These are phyloP conservation scores for Blastomyces emzantsi DNA, from an alignment of 2,329 filamentous ascomycete genomes.

Conservation along the genomic window DNA sequence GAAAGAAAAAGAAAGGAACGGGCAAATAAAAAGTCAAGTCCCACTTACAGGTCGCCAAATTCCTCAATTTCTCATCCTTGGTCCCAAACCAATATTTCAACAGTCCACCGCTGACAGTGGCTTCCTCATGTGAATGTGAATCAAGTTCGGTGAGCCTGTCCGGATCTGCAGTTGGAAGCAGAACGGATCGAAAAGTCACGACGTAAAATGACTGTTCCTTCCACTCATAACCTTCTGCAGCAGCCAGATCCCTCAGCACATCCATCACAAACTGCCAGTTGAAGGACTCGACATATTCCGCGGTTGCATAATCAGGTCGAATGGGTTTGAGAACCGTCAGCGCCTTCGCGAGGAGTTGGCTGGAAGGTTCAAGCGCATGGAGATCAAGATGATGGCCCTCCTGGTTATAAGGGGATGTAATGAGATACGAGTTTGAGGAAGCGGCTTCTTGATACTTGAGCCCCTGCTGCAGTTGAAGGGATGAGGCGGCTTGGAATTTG, in stretches of 20 bases:
- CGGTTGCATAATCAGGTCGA: slow-evolving; percentile 65
- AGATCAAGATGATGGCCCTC: slow-evolving; percentile 65
- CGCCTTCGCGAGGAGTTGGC: slow-evolving; percentile 61
- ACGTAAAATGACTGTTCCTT: slow-evolving; percentile 63
- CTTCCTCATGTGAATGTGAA: slow-evolving; percentile 69
- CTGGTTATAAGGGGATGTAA: slow-evolving; percentile 68
- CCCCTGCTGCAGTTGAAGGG: slow-evolving; percentile 23
- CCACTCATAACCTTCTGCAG: slow-evolving; percentile 46
- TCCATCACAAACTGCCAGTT: slow-evolving; percentile 63
- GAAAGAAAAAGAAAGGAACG: slow-evolving; percentile 13
- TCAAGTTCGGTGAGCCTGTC: slow-evolving; percentile 64
- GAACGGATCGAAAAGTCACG: slow-evolving; percentile 69
- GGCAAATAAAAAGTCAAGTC: background rate
- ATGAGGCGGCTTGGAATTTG: slow-evolving; percentile 29
- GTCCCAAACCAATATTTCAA: slow-evolving; percentile 91
- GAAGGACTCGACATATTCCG: slow-evolving; percentile 62
- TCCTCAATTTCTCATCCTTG: slow-evolving; percentile 59
- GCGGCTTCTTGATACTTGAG: slow-evolving; percentile 13
- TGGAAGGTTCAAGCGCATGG: slow-evolving; percentile 53
- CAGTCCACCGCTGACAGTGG: slow-evolving; percentile 67
- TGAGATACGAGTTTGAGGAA: slow-evolving; percentile 36
- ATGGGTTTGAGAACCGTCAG: slow-evolving; percentile 55
- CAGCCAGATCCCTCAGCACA: slow-evolving; percentile 47
- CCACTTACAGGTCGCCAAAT: slow-evolving; percentile 67
- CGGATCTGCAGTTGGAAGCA: slow-evolving; percentile 58